phyloP scores from a whole-genome alignment of 257 asterid genomes.

The Jasminum sambac region DNA sequence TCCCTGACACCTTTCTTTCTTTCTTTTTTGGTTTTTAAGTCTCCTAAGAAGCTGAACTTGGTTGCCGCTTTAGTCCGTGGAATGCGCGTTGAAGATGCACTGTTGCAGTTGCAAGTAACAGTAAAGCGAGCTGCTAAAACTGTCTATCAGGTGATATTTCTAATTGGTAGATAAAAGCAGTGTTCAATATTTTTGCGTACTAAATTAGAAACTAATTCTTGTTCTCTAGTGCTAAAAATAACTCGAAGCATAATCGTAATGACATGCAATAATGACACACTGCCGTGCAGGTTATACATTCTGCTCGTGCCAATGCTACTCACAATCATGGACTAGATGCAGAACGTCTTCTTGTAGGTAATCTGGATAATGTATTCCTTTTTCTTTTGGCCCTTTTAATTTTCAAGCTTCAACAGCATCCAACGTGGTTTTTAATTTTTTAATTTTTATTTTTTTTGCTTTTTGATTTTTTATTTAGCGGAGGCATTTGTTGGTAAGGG shows the following conservation, averaged over 20 bases:
- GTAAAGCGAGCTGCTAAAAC: slow-evolving; percentile 95
- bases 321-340: slow-evolving; percentile 77
- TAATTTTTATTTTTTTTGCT: slow-evolving; percentile 10
- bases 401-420: slow-evolving; percentile 9
- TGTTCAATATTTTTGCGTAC: background rate
- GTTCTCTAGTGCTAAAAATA: no score
- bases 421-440: slow-evolving; percentile 6
- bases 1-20: slow-evolving; percentile 1
- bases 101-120: slow-evolving; percentile 89
- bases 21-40: slow-evolving; percentile 41
- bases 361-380: background rate
- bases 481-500: slow-evolving; percentile 98
- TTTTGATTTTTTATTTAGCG: slow-evolving; percentile 46
- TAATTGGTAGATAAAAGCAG: slow-evolving; percentile 5
- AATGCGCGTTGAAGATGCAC: slow-evolving; percentile 97
- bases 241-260: no score
- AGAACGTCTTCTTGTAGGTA: slow-evolving; percentile 90
- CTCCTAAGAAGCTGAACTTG: slow-evolving; percentile 92
- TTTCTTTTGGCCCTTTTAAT: slow-evolving; percentile 4
- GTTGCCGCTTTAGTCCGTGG: slow-evolving; percentile 96
- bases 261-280: background rate
- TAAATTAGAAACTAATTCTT: background rate
- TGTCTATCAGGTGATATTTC: slow-evolving; percentile 72
- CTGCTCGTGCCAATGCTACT: slow-evolving; percentile 91
- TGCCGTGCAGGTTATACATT: slow-evolving; percentile 71